Percentiles rank a stretch among this genome's conserved stretches.
These are phyloP conservation scores for Avena insularis DNA, from an alignment of 176 grass and related monocot species.

Conservation along the genomic window DNA sequence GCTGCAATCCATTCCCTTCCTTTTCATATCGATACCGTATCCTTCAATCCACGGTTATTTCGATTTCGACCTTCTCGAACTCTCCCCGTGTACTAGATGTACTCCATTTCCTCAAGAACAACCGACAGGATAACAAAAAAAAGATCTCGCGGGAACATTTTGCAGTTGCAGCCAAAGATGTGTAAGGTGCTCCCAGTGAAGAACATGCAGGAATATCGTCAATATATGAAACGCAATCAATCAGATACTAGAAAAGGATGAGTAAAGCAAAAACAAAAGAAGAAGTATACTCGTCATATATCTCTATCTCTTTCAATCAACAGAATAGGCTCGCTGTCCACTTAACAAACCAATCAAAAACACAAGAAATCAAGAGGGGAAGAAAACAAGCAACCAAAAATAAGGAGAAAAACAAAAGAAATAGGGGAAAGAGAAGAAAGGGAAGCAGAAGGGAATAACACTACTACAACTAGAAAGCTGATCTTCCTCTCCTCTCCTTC, in stretches of 20 bases:
- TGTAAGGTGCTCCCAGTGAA: no score
- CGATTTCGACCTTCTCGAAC: not conserved
- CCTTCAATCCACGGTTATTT: not conserved
- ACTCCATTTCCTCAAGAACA: not conserved
- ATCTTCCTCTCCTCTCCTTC: constrained; percentile 58
- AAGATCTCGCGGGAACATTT: not conserved
- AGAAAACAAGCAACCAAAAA: not conserved
- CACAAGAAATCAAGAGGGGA: not conserved
- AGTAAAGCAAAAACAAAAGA: constrained; percentile 43
- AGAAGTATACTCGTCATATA: constrained; percentile 46
- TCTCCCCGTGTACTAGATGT: not conserved
- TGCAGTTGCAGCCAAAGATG: no score
- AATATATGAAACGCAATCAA: not conserved
- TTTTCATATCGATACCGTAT: no score
- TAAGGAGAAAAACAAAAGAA: not conserved
- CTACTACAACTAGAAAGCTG: constrained; percentile 1
- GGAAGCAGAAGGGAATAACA: constrained; percentile 65
- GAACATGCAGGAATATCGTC: not conserved
- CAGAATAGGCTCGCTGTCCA: constrained; percentile 51
- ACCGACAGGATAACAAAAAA: not conserved
- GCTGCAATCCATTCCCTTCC: constrained; percentile 37
- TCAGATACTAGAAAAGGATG: not conserved
- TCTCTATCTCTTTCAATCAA: constrained; percentile 63
- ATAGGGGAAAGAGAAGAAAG: constrained; percentile 55
- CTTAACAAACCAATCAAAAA: constrained; percentile 49